phyloP scores from a whole-genome alignment of 176 grass and related monocot species.

The Oryza rufipogon region DNA sequence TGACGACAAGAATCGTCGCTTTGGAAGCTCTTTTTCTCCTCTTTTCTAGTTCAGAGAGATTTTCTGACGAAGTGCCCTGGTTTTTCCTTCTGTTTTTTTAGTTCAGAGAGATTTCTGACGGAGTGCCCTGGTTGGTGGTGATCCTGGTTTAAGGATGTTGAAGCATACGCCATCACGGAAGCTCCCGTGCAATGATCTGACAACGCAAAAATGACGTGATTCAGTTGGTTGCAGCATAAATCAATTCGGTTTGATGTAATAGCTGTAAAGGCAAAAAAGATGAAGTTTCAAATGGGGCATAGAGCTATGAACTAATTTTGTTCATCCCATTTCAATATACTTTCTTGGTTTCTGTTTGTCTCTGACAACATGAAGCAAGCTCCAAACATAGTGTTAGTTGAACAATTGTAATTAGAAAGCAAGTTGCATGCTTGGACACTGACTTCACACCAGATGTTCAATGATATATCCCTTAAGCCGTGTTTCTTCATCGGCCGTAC shows the following conservation, averaged over 20 bases:
- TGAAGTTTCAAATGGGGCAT: background rate
- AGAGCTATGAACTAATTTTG: background rate
- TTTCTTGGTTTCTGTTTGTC: conserved; percentile 4
- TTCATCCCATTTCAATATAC: background rate
- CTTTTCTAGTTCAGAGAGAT: background rate
- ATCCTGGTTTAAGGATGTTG: conserved; percentile 38
- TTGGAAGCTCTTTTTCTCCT: conserved; percentile 32
- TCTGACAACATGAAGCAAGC: conserved; percentile 15
- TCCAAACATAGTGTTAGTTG: conserved; percentile 28
- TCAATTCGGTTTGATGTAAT: conserved; percentile 22
- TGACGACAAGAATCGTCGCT: conserved; percentile 34
- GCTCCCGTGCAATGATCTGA: conserved; percentile 41
- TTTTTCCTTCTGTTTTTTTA: background rate
- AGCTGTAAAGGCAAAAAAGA: conserved; percentile 23
- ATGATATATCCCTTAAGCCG: background rate
- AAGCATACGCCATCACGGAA: conserved; percentile 20
- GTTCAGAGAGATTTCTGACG: conserved; percentile 2
- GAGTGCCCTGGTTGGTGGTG: conserved; percentile 44
- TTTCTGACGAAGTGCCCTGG: background rate
- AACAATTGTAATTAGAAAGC: conserved; percentile 25
- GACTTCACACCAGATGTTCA: conserved; percentile 41
- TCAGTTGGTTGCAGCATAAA: conserved; percentile 12
- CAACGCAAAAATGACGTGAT: conserved; percentile 18
- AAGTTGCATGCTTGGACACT: conserved; percentile 51
- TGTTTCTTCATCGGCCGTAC: conserved; percentile 16